phyloP scores from a whole-genome alignment of 495 filamentous ascomycete species.

The Tuber aestivum region DNA sequence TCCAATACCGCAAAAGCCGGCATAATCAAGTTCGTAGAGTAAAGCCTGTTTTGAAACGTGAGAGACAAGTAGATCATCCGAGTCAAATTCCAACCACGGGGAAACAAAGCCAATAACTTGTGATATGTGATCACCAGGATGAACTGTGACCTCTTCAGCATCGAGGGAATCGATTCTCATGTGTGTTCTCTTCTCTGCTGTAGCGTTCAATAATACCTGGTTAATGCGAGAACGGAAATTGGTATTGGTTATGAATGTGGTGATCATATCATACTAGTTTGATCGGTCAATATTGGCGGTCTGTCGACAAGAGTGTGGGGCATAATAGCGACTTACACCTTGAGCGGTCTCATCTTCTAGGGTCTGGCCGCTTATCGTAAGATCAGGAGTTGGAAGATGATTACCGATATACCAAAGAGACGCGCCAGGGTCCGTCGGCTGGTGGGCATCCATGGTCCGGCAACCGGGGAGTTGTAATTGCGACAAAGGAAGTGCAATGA shows the following conservation, averaged over 20 bases:
- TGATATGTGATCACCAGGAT: conserved; percentile 40
- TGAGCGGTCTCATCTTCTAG: conserved; percentile 29
- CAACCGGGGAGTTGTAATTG: not conserved
- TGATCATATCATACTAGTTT: conserved; percentile 84
- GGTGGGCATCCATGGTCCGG: conserved; percentile 34
- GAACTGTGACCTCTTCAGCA: conserved; percentile 38
- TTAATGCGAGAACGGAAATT: conserved; percentile 72
- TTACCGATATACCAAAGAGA: conserved; percentile 41
- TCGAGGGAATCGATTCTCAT: conserved; percentile 42
- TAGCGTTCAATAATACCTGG: conserved; percentile 41
- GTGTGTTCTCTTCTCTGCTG: conserved; percentile 57
- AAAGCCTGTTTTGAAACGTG: conserved; percentile 54
- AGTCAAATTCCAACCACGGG: conserved; percentile 42
- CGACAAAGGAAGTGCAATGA: not conserved
- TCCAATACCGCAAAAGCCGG: conserved; percentile 82
- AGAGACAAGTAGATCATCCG: conserved; percentile 36
- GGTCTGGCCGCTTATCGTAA: conserved; percentile 23
- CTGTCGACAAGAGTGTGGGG: not conserved
- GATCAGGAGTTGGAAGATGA: conserved; percentile 35
- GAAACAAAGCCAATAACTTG: conserved; percentile 40
- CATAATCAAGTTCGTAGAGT: conserved; percentile 85
- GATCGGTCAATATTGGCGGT: conserved; percentile 10
- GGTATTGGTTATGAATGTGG: conserved; percentile 75
- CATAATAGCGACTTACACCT: conserved; percentile 27
- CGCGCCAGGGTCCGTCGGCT: conserved; percentile 26